phyloP scores from a whole-genome alignment of 176 grass and related monocot species.

The Cenchrus purpureus region DNA sequence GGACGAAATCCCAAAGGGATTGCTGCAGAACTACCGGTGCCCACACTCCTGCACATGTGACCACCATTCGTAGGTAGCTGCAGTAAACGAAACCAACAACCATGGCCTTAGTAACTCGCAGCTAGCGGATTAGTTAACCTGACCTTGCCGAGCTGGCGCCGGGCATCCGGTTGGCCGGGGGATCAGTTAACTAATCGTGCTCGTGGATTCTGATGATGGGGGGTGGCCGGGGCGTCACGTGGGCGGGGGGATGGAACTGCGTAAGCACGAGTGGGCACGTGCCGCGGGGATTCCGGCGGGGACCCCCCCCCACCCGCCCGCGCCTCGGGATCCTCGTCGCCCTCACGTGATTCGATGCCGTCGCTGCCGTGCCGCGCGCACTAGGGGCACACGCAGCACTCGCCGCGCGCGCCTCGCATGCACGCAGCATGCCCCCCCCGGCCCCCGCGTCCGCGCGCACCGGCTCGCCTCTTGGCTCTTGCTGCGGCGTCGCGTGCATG shows the following conservation, averaged over 20 bases:
- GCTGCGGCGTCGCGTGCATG: constrained; percentile 6
- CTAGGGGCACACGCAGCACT: neutral
- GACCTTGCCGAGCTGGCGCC: neutral
- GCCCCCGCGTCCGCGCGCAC: neutral
- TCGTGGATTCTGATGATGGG: constrained; percentile 15
- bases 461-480: neutral
- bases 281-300: constrained; percentile 54
- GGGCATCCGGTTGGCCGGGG: constrained; percentile 3
- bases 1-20: too few relatives aligned
- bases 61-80: too few relatives aligned
- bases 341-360: constrained; percentile 88
- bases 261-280: constrained; percentile 76
- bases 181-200: constrained; percentile 45
- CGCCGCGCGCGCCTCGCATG: neutral
- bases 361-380: constrained; percentile 4
- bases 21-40: too few relatives aligned
- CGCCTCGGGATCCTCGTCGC: constrained; percentile 83
- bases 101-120: too few relatives aligned
- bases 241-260: constrained; percentile 39
- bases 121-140: neutral
- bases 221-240: constrained; percentile 57
- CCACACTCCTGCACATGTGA: too few relatives aligned
- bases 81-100: too few relatives aligned
- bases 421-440: neutral
- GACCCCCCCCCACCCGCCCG: constrained; percentile 14